Conservation (phyloP, 495 filamentous ascomycete genomes). For the Saxophila tyrrhenica region DNA sequence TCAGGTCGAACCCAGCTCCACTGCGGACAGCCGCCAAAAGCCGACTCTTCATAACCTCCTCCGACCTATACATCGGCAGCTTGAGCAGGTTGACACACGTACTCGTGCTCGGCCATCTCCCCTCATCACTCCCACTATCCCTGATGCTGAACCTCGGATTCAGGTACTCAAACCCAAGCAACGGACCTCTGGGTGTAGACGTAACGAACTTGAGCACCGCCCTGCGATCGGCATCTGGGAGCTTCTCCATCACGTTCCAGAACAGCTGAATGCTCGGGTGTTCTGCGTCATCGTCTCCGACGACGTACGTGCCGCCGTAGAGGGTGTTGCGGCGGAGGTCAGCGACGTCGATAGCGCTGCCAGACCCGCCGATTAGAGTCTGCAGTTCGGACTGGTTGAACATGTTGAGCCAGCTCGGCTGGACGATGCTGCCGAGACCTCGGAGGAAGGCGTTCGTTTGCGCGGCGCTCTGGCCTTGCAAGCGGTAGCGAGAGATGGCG, state of each 20-base stretch:
- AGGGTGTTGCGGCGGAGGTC: constrained; percentile 78
- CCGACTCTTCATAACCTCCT: constrained; percentile 55
- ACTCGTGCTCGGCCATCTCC: constrained; percentile 79
- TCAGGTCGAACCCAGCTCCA: constrained; percentile 91
- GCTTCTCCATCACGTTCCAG: constrained; percentile 75
- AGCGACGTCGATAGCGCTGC: constrained; percentile 70
- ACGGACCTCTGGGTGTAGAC: constrained; percentile 78
- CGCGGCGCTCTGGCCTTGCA: constrained; percentile 60
- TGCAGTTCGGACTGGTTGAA: constrained; percentile 95
- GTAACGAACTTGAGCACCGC: constrained; percentile 95
- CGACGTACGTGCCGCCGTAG: constrained; percentile 76
- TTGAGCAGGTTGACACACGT: constrained; percentile 96
- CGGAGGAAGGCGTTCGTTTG: constrained; percentile 82
- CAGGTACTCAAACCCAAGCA: constrained; percentile 80
- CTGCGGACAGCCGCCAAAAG: constrained; percentile 83
- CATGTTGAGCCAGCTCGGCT: constrained; percentile 90
- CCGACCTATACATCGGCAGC: constrained; percentile 67
- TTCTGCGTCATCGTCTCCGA: constrained; percentile 78
- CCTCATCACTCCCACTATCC: constrained; percentile 70
- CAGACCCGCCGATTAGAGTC: constrained; percentile 79
- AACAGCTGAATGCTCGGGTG: constrained; percentile 78
- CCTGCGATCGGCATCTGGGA: constrained; percentile 62
- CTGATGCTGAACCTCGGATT: constrained; percentile 82
- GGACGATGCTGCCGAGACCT: constrained; percentile 77
- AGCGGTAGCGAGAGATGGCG: constrained; percentile 73